phyloP scores from a whole-genome alignment of 768 basidiomycete genomes.

The Hygrocybe punicea region DNA sequence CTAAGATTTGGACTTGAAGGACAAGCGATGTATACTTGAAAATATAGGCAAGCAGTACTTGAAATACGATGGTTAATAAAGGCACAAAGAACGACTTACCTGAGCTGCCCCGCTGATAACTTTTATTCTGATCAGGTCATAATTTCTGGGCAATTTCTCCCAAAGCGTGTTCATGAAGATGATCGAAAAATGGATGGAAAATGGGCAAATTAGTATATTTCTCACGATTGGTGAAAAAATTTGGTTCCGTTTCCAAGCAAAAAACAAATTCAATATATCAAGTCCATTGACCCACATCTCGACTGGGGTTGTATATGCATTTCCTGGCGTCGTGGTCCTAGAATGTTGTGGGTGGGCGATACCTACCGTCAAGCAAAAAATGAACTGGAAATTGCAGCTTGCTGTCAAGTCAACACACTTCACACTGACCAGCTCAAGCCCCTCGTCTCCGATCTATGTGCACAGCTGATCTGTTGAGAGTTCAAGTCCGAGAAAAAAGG shows the following conservation, averaged over 20 bases:
- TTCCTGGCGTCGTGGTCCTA: slow-evolving; percentile 63
- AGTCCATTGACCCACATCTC: slow-evolving; percentile 90
- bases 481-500: slow-evolving; percentile 81
- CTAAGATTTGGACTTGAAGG: too few species aligned
- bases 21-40: too few species aligned
- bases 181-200: slow-evolving; percentile 26
- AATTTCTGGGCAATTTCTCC: slow-evolving; percentile 66
- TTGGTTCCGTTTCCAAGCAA: slow-evolving; percentile 53
- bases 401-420: slow-evolving; percentile 81
- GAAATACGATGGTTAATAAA: too few species aligned
- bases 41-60: too few species aligned
- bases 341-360: too few species aligned
- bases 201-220: slow-evolving; percentile 28
- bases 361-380: slow-evolving; percentile 23
- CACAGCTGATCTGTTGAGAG: slow-evolving; percentile 80
- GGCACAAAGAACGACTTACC: slow-evolving; percentile 36
- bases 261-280: slow-evolving; percentile 48
- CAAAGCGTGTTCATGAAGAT: slow-evolving; percentile 57
- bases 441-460: slow-evolving; percentile 79
- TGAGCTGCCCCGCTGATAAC: slow-evolving; percentile 77
- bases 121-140: slow-evolving; percentile 68
- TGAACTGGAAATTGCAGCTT: slow-evolving; percentile 82
- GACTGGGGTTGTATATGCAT: slow-evolving; percentile 82
- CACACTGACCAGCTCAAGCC: slow-evolving; percentile 75
- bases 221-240: slow-evolving; percentile 40